Conservation (phyloP, 1,139 yeast genomes). For the Diutina neorugosa region DNA sequence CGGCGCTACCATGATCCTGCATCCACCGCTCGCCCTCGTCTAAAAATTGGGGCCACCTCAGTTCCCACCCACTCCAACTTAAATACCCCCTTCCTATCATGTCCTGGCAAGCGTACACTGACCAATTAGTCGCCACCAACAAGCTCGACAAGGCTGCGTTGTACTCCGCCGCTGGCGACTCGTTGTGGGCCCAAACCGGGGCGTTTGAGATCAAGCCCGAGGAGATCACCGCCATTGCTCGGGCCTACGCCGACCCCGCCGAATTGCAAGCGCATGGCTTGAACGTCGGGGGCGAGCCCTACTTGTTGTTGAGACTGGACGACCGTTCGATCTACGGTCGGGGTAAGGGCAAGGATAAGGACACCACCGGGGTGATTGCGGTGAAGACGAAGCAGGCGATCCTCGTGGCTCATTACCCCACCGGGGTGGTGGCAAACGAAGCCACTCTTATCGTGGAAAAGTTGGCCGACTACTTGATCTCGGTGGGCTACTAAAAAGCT, state of each 20-base stretch:
- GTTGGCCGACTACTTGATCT: conserved; percentile 85
- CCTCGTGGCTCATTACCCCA: conserved; percentile 88
- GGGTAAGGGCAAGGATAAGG: conserved; percentile 24
- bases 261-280: conserved; percentile 76
- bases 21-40: neutral
- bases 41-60: conserved; percentile 4
- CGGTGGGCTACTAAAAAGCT: conserved; percentile 52
- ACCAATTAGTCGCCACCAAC: conserved; percentile 75
- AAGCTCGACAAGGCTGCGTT: conserved; percentile 87
- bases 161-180: conserved; percentile 89
- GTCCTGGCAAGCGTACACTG: conserved; percentile 77
- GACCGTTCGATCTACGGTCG: conserved; percentile 92
- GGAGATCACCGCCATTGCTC: conserved; percentile 66
- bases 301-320: conserved; percentile 81
- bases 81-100: conserved; percentile 8
- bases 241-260: conserved; percentile 72
- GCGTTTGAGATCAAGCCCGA: conserved; percentile 53
- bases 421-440: conserved; percentile 84
- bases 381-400: conserved; percentile 93
- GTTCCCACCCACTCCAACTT: neutral
- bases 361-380: conserved; percentile 74
- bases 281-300: conserved; percentile 76
- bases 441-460: conserved; percentile 92
- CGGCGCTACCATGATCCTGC: neutral
- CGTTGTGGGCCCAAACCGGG: conserved; percentile 85